Percentiles rank a stretch among this genome's conserved stretches.
phyloP scores from a whole-genome alignment of 2,329 filamentous ascomycete species.

The Arachnomyces sp. region DNA sequence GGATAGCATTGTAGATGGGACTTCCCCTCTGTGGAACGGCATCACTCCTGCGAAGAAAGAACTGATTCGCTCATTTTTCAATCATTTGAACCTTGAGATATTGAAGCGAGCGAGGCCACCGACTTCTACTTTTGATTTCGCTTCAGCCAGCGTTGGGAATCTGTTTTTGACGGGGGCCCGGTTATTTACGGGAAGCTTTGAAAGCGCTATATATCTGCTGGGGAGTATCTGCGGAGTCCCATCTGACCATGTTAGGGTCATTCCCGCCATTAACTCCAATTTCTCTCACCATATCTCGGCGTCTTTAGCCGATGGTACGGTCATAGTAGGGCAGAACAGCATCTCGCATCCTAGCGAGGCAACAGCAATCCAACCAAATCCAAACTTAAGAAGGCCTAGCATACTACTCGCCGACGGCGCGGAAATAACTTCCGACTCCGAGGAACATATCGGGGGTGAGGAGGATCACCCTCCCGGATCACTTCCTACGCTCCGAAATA shows the following conservation, averaged over 20 bases:
- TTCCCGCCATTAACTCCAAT: slow-evolving; percentile 89
- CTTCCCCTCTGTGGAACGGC: slow-evolving; percentile 63
- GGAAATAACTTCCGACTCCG: slow-evolving; percentile 22
- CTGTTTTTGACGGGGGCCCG: slow-evolving; percentile 76
- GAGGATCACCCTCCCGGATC: slow-evolving; percentile 50
- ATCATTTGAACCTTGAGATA: slow-evolving; percentile 68
- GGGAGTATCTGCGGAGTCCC: slow-evolving; percentile 81
- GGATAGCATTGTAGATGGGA: slow-evolving; percentile 80
- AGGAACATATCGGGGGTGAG: slow-evolving; percentile 28
- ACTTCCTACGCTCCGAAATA: slow-evolving; percentile 67
- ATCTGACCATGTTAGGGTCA: slow-evolving; percentile 59
- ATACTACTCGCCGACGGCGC: slow-evolving; percentile 26
- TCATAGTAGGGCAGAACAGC: slow-evolving; percentile 85
- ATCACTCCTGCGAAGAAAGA: slow-evolving; percentile 66
- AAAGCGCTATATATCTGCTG: slow-evolving; percentile 84
- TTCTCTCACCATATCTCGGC: slow-evolving; percentile 93
- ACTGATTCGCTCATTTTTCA: slow-evolving; percentile 68
- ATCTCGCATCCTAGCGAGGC: slow-evolving; percentile 75
- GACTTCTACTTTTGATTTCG: slow-evolving; percentile 67
- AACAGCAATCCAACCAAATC: slow-evolving; percentile 38
- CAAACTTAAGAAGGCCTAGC: slow-evolving; percentile 25
- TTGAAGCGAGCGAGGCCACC: slow-evolving; percentile 64
- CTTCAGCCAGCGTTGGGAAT: slow-evolving; percentile 67
- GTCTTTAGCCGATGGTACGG: slow-evolving; percentile 62
- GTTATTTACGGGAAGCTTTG: slow-evolving; percentile 85